Percentiles rank a stretch among this genome's conserved stretches.
These are phyloP conservation scores for Candida berthetii DNA, from an alignment of 805 yeast species.

Conservation along the genomic window DNA sequence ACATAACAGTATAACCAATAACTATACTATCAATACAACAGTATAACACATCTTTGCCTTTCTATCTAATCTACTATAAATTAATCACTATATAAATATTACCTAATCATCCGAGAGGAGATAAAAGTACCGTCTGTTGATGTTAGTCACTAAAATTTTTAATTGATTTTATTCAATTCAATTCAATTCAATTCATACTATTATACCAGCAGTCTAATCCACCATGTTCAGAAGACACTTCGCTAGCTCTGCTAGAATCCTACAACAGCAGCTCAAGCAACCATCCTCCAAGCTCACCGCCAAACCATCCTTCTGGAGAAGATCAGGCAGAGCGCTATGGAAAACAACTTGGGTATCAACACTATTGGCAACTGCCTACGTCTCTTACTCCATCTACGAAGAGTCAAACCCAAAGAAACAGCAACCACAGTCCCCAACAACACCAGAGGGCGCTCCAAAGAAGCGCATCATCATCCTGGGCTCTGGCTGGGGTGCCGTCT, in stretches of 20 bases:
- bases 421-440: constrained; percentile 49
- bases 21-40: too few species aligned
- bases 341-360: constrained; percentile 43
- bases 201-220: too few species aligned
- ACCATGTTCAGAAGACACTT: background rate
- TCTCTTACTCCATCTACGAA: constrained; percentile 55
- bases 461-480: constrained; percentile 63
- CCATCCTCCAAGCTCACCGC: background rate
- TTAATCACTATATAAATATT: too few species aligned
- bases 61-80: too few species aligned
- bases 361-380: constrained; percentile 46
- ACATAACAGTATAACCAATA: too few species aligned
- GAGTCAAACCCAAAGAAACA: constrained; percentile 61
- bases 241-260: background rate
- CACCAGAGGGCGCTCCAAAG: constrained; percentile 37
- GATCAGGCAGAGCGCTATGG: constrained; percentile 26
- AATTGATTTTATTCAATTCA: background rate
- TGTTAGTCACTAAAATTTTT: too few species aligned
- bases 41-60: too few species aligned
- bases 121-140: too few species aligned
- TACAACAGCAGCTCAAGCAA: constrained; percentile 1
- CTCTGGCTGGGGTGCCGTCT: constrained; percentile 94
- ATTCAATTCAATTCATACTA: too few species aligned
- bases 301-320: constrained; percentile 16
- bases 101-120: too few species aligned